Evolutionary conservation across 306 rosid genomes (phyloP), one percentile per base, ranked within the genome.

Genomic region (Crotalaria pallida): DNA sequence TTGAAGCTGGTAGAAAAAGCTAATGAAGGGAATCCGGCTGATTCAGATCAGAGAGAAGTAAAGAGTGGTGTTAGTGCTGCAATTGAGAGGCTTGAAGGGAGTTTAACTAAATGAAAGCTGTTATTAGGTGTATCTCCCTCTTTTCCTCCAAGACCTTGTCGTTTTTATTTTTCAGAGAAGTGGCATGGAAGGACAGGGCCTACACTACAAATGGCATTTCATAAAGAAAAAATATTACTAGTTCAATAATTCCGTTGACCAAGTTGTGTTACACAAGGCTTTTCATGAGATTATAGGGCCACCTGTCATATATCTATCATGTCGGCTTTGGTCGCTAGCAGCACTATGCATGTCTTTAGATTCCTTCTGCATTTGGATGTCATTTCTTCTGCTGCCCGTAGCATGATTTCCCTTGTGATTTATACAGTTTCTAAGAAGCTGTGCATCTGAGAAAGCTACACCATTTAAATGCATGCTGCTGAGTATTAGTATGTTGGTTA

Each of bases 1-100:
- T 73, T 94, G 84, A 94, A 94, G 86, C 86, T 94, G 65, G 86
- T 89, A 59, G 96, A 89, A 87, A 89, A 85, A 71, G 97, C 96
- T 61, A 89, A 89, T 72, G 88, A 89, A 79, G 86, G 79, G 56
- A 82, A 81, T 69, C 45, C 50, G 16, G 79, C 76, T 6, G 48
- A 48, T 66, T 65, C 57, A 58, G 83, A 50, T 75, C 79, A 76
- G 76, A 80, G 81, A 69, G 88, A 84, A 80, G 81, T 77, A 17
- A 88, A 68, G 75, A 72, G 94, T 53, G 92, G 96, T 6, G 96
- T 94, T 31, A 81, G 87, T 56, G 97, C 96, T 29, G 92, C 99
- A 52, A 94, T 91, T 65, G 91, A 91, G 49, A 87, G 96, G 81
- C 96, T 94, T 50, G 92, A 84, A 84, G 92, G 75, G 78, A 91